These are phyloP conservation scores for Chrysopogon serrulatus DNA, from an alignment of 176 grass and related monocot species.

Conservation along the genomic window DNA sequence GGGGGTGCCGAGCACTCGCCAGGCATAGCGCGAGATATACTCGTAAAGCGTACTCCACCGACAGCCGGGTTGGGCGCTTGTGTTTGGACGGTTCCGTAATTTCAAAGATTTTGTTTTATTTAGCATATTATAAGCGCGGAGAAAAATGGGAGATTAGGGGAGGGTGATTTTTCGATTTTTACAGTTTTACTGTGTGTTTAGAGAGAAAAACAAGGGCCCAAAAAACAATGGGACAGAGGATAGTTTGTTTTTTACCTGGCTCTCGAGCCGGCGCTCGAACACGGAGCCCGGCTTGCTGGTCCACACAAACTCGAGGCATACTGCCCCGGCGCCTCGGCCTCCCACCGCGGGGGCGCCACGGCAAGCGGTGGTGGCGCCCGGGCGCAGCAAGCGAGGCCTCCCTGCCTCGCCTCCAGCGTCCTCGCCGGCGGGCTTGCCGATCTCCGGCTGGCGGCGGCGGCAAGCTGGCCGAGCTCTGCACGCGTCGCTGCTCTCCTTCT, in stretches of 20 bases:
- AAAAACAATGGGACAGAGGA: not conserved
- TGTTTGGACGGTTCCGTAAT: not conserved
- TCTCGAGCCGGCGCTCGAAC: conserved; percentile 83
- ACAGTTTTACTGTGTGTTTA: conserved; percentile 2
- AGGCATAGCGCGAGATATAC: not conserved
- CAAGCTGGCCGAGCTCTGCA: conserved; percentile 77
- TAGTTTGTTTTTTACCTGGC: conserved; percentile 52
- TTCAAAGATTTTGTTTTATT: not conserved
- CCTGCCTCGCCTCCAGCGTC: conserved; percentile 22
- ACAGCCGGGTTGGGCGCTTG: not conserved
- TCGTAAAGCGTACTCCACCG: not conserved
- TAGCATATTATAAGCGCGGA: not conserved
- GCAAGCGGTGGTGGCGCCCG: not conserved
- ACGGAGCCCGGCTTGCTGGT: conserved; percentile 55
- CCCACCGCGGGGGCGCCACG: conserved; percentile 9
- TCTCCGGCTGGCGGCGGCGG: conserved; percentile 19
- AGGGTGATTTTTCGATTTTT: not conserved
- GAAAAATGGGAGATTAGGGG: not conserved
- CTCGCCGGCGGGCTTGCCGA: not conserved
- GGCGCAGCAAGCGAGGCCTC: conserved; percentile 1
- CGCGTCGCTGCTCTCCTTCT: conserved; percentile 84
- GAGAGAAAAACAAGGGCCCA: too few species aligned
- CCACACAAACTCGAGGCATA: conserved; percentile 58
- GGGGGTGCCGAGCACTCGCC: not conserved
- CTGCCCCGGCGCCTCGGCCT: conserved; percentile 57